Conservation (phyloP, 1,284 basidiomycete species). For the Takashimella tepidaria region DNA sequence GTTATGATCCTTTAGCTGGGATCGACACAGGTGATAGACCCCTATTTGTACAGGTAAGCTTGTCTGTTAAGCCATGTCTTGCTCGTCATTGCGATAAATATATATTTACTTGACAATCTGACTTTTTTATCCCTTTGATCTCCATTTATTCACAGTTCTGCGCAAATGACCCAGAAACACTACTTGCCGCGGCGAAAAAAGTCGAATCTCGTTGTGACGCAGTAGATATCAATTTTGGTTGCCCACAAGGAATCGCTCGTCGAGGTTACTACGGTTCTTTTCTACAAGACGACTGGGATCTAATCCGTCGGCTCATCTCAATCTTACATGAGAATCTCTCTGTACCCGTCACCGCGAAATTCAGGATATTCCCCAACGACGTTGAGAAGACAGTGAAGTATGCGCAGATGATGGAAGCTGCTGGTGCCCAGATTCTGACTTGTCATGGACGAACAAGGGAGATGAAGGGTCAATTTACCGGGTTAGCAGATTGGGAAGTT, state of each 20-base stretch:
- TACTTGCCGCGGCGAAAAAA: conserved; percentile 68
- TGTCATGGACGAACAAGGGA: conserved; percentile 89
- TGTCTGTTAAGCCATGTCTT: background rate
- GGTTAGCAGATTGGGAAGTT: conserved; percentile 78
- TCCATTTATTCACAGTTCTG: conserved; percentile 61
- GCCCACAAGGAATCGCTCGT: conserved; percentile 91
- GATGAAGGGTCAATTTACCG: conserved; percentile 74
- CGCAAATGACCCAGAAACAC: conserved; percentile 74
- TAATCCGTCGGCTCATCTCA: conserved; percentile 74
- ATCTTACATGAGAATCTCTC: conserved; percentile 75
- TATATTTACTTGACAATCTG: too few relatives aligned
- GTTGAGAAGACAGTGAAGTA: conserved; percentile 85
- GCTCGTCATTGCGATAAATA: too few relatives aligned
- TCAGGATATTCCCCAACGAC: conserved; percentile 82
- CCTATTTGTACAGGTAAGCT: conserved; percentile 67
- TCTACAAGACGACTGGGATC: conserved; percentile 89
- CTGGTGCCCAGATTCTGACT: conserved; percentile 91
- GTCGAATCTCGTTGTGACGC: conserved; percentile 78
- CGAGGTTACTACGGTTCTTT: conserved; percentile 84
- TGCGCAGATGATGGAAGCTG: conserved; percentile 87
- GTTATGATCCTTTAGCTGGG: conserved; percentile 33
- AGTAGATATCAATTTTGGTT: conserved; percentile 91
- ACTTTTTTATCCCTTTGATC: background rate
- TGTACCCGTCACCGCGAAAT: conserved; percentile 93
- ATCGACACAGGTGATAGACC: conserved; percentile 62